These are phyloP conservation scores for Gracilariopsis chorda DNA, from an alignment of 23 red algal genomes.

Conservation along the genomic window DNA sequence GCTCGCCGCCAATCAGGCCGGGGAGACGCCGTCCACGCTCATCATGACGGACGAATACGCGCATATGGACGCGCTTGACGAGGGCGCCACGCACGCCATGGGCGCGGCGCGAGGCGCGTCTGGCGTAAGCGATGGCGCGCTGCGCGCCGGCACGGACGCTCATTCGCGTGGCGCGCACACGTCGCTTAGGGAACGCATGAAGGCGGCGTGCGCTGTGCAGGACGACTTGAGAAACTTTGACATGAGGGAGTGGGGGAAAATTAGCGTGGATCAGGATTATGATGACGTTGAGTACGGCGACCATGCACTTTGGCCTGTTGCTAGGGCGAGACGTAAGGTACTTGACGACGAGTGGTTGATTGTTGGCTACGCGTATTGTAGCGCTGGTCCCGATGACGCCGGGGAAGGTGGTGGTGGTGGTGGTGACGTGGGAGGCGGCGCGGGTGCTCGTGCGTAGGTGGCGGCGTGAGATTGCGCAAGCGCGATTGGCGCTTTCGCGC, in stretches of 20 bases:
- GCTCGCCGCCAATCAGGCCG: conserved; percentile 3
- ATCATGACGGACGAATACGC: conserved; percentile 12
- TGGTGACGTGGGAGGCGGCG: too few species aligned
- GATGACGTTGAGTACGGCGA: conserved; percentile 64
- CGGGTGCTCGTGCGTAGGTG: too few species aligned
- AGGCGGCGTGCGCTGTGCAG: conserved; percentile 35
- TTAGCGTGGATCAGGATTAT: conserved; percentile 69
- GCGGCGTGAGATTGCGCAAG: too few species aligned
- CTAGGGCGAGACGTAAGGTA: conserved; percentile 39
- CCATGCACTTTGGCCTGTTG: conserved; percentile 45
- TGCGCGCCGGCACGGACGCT: not conserved
- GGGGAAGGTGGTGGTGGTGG: too few species aligned
- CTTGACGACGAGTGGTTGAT: conserved; percentile 47
- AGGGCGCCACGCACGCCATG: not conserved
- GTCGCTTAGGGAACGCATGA: conserved; percentile 44
- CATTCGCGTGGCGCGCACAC: too few species aligned
- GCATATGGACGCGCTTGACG: conserved; percentile 27
- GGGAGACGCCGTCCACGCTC: conserved; percentile 25
- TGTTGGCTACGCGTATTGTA: conserved; percentile 68
- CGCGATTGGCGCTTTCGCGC: too few species aligned
- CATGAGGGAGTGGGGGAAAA: conserved; percentile 74
- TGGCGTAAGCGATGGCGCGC: not conserved
- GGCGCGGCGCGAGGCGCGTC: not conserved
- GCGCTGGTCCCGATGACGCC: too few species aligned
- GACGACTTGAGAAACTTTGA: conserved; percentile 77